Percentiles rank a stretch among this genome's conserved stretches.
Conservation (phyloP, 352 stramenopile genomes). For the Globisporangium cylindrosporum region DNA sequence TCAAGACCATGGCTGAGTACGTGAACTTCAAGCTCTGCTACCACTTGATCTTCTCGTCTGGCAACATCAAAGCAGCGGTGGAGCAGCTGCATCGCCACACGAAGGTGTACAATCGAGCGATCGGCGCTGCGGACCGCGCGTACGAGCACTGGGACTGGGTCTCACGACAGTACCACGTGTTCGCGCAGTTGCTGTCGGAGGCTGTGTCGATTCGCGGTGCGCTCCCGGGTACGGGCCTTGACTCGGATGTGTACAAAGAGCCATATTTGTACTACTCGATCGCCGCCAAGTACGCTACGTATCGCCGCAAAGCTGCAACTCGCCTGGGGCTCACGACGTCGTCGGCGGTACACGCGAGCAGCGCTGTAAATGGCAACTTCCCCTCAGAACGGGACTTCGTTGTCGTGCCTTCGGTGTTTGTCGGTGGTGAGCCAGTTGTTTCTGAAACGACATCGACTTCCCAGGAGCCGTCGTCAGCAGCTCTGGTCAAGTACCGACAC, state of each 20-base stretch:
- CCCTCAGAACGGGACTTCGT: constrained; percentile 56
- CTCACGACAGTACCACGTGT: constrained; percentile 84
- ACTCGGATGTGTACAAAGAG: constrained; percentile 85
- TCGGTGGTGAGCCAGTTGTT: constrained; percentile 68
- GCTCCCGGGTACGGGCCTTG: constrained; percentile 48
- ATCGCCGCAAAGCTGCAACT: constrained; percentile 59
- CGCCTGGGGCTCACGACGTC: constrained; percentile 45
- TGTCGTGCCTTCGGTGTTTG: constrained; percentile 67
- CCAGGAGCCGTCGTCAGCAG: constrained; percentile 44
- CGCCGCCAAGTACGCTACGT: constrained; percentile 82
- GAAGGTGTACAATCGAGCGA: constrained; percentile 48
- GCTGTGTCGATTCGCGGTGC: constrained; percentile 66
- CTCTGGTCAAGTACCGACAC: constrained; percentile 67
- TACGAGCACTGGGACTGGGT: constrained; percentile 88
- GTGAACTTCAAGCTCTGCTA: constrained; percentile 89
- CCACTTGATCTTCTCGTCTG: constrained; percentile 83
- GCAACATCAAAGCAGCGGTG: constrained; percentile 80
- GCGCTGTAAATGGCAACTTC: constrained; percentile 17
- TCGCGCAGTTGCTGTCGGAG: constrained; percentile 78
- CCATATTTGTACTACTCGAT: constrained; percentile 85
- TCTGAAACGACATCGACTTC: constrained; percentile 35
- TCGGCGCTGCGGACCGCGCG: constrained; percentile 51
- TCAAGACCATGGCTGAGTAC: constrained; percentile 85
- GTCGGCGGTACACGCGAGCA: neutral
- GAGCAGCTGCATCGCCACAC: constrained; percentile 85